phyloP scores from a whole-genome alignment of 768 basidiomycete species.

The Ramaria sp. region DNA sequence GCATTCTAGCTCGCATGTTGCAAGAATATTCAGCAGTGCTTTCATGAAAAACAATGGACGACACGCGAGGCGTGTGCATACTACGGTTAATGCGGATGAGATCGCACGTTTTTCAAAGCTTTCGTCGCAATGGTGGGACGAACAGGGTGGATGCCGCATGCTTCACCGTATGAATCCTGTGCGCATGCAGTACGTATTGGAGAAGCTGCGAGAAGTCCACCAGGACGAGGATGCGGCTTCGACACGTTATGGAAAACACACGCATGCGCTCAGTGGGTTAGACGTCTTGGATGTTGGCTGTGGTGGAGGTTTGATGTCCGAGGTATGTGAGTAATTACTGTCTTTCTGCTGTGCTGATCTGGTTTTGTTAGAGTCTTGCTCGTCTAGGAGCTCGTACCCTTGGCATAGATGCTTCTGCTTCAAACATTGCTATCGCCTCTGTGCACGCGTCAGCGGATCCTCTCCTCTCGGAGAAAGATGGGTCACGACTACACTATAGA shows the following conservation, averaged over 20 bases:
- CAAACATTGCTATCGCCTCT: conserved; percentile 79
- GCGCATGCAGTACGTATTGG: conserved; percentile 70
- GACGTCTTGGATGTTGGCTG: conserved; percentile 88
- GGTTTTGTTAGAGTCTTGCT: conserved; percentile 55
- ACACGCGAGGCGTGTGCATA: neutral
- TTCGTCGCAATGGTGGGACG: conserved; percentile 94
- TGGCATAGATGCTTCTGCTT: conserved; percentile 85
- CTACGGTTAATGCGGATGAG: conserved; percentile 61
- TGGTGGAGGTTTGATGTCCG: conserved; percentile 87
- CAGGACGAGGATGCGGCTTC: conserved; percentile 32
- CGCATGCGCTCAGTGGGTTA: conserved; percentile 44
- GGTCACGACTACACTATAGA: conserved; percentile 43
- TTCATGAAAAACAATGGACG: neutral
- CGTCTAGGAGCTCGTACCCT: conserved; percentile 79
- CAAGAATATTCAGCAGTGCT: neutral
- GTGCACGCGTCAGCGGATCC: conserved; percentile 77
- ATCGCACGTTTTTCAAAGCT: conserved; percentile 84
- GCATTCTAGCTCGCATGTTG: neutral
- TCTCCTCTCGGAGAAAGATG: conserved; percentile 28
- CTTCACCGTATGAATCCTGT: conserved; percentile 95
- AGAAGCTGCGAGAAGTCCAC: conserved; percentile 58
- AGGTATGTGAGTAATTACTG: conserved; percentile 39
- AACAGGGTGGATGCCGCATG: conserved; percentile 78
- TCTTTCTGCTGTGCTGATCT: neutral
- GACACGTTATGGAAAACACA: conserved; percentile 17